Percentiles rank a stretch among this genome's conserved stretches.
Conservation (phyloP, 352 stramenopile species). For the Pythium diclinum region DNA sequence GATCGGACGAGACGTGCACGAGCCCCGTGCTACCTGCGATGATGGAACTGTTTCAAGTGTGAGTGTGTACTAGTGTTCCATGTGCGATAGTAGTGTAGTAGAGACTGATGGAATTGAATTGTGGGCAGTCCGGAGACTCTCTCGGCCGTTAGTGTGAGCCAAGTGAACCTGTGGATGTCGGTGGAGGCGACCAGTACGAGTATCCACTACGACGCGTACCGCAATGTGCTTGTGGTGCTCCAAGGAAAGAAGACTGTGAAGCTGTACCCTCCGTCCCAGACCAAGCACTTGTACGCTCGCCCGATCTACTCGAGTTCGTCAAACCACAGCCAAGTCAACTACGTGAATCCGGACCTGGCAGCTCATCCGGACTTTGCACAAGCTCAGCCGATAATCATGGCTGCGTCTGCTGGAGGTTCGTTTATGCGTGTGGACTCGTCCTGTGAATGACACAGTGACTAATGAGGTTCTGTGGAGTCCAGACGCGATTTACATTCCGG, state of each 20-base stretch:
- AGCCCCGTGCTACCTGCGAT: conserved; percentile 42
- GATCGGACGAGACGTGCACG: conserved; percentile 44
- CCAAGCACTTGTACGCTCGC: conserved; percentile 46
- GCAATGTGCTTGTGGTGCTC: conserved; percentile 74
- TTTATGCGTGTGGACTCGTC: background rate
- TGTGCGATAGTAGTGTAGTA: background rate
- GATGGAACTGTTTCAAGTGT: conserved; percentile 64
- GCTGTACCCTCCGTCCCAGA: conserved; percentile 65
- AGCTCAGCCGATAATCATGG: conserved; percentile 29
- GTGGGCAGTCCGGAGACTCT: conserved; percentile 40
- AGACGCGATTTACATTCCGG: conserved; percentile 77
- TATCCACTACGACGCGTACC: conserved; percentile 82
- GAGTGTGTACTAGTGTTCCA: conserved; percentile 6
- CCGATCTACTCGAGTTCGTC: conserved; percentile 67
- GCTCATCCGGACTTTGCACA: conserved; percentile 35
- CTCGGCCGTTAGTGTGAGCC: conserved; percentile 36
- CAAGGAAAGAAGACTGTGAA: conserved; percentile 66
- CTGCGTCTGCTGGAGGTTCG: conserved; percentile 51
- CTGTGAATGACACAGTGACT: background rate
- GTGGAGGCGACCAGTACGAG: conserved; percentile 52
- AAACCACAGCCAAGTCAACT: conserved; percentile 74
- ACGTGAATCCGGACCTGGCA: conserved; percentile 36
- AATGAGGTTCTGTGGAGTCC: background rate
- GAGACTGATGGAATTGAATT: too few species aligned
- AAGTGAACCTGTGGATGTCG: conserved; percentile 87